These are phyloP conservation scores for Croton setiger DNA, from an alignment of 441 rosid genomes.

Conservation along the genomic window DNA sequence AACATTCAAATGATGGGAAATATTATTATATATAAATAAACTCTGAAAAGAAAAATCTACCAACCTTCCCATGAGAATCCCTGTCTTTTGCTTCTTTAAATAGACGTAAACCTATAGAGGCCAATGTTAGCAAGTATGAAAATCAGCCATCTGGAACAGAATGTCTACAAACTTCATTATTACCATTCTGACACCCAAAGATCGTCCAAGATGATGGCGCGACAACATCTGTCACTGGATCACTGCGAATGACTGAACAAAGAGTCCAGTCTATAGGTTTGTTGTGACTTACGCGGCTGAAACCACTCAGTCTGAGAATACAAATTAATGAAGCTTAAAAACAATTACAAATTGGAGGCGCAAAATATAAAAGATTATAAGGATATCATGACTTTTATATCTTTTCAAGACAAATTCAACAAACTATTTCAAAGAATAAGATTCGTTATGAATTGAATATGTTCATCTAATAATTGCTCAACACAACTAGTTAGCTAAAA, in stretches of 20 bases:
- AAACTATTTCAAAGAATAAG: neutral
- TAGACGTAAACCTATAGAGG: slow-evolving; percentile 72
- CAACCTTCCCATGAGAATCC: slow-evolving; percentile 68
- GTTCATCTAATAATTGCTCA: neutral
- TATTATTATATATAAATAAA: slow-evolving; percentile 11
- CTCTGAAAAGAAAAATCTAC: slow-evolving; percentile 26
- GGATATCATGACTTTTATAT: neutral
- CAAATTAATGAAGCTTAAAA: slow-evolving; percentile 22
- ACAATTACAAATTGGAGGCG: slow-evolving; percentile 9
- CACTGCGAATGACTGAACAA: slow-evolving; percentile 48
- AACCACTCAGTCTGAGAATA: slow-evolving; percentile 58
- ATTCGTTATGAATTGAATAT: neutral
- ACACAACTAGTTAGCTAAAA: neutral
- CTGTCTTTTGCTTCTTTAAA: slow-evolving; percentile 94
- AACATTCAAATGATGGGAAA: slow-evolving; percentile 15
- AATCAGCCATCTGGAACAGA: slow-evolving; percentile 19
- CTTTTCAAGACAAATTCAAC: slow-evolving; percentile 5
- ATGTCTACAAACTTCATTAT: slow-evolving; percentile 2
- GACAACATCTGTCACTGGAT: slow-evolving; percentile 77
- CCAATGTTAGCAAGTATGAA: slow-evolving; percentile 22
- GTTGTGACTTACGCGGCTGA: slow-evolving; percentile 41
- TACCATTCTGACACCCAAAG: slow-evolving; percentile 96
- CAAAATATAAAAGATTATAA: slow-evolving; percentile 1
- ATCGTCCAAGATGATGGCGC: slow-evolving; percentile 98
- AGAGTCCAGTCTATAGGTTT: slow-evolving; percentile 79